Evolutionary conservation across 208 protist genomes (phyloP), one percentile per base, ranked within the genome.

Genomic region (Spongospora subterranea): DNA sequence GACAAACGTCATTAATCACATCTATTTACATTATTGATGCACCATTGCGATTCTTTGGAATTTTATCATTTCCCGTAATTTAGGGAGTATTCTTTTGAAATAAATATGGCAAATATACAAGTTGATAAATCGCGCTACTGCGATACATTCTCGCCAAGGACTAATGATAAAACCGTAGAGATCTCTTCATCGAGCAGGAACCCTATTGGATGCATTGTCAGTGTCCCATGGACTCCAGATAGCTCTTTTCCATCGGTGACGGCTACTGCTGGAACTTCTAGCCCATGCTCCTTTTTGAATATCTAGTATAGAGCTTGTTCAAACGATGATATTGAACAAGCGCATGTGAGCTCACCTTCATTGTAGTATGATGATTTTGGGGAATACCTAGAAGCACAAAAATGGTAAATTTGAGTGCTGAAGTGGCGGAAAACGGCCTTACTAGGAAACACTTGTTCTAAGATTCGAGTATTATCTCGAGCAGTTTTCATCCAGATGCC

Each of bases 111-210:
- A n/a, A n/a, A n/a, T n/a, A n/a, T n/a, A n/a, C n/a, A n/a, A n/a
- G n/a, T n/a, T n/a, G 54, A 65, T 29, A 29, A 65, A 32, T 65
- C 29, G 54, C 17, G 20, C 29, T 29, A 65, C 29, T 65, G 54
- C 17, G 54, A 65, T 65, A 65, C 29, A 29, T 65, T 65, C 29
- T 65, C 54, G 29, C 54, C 54, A 29, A 65, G 54, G 54, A 65
- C 54, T 17, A 65, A 29, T 29, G 54, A 65, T 29, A 65, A 29
- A 32, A 32, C 29, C 20, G 54, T 65, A 17, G 54, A 65, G 17
- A 65, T 65, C 29, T 65, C 54, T 29, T 65, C 54, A 65, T 65
- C 54, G 54, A 65, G 54, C 20, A 65, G 54, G 54, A 65, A 65
- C 54, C 54, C 54, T 17, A 65, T 65, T 17, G 54, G 54, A 29